Evolutionary conservation across 2,329 filamentous ascomycete genomes (phyloP), one percentile per base, ranked within the genome.

Genomic region (Colletotrichum australisinense): DNA sequence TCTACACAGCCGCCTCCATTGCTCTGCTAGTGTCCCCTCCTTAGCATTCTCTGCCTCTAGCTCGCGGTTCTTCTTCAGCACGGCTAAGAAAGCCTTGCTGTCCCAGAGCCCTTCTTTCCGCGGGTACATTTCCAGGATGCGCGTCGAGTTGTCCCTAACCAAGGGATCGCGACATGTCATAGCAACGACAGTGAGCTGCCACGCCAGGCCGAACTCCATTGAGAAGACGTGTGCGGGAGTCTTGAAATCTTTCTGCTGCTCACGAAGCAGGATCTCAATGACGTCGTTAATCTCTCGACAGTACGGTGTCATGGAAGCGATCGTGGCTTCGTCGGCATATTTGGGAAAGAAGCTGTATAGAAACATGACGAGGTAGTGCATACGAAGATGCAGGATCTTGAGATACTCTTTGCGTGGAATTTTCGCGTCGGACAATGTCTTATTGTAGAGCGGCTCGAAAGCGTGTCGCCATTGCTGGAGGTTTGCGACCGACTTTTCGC

Each of bases 141-240:
- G 79, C 16, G 84, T 81, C 8, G 86, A 81, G 5, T 86, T 82
- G 6, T 81, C 80, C 14, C 84, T 79, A 5, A 87, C 81, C 0
- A 76, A 72, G 4, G 78, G 77, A 60, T 86, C 83, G 8, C 84
- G 81, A 58, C 84, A 86, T 7, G 81, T 83, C 76, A 84, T 83
- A 0, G 84, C 79, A 4, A 82, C 80, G 5, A 86, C 76, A 28
- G 85, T 84, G 4, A 87, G 77, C 0, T 84, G 84, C 84, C 85
- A 85, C 7, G 84, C 85, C 77, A 84, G 85, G 0, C 85, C 85
- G 2, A 84, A 82, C 70, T 87, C 85, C 83, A 87, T 84, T 1
- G 85, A 81, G 71, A 87, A 86, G 63, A 80, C 80, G 14, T 81
- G 80, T 12, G 78, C 77, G 30, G 75, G 74, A 46, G n/a, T 64